phyloP scores from a whole-genome alignment of 495 filamentous ascomycete species.

The Daldinia concentrica region DNA sequence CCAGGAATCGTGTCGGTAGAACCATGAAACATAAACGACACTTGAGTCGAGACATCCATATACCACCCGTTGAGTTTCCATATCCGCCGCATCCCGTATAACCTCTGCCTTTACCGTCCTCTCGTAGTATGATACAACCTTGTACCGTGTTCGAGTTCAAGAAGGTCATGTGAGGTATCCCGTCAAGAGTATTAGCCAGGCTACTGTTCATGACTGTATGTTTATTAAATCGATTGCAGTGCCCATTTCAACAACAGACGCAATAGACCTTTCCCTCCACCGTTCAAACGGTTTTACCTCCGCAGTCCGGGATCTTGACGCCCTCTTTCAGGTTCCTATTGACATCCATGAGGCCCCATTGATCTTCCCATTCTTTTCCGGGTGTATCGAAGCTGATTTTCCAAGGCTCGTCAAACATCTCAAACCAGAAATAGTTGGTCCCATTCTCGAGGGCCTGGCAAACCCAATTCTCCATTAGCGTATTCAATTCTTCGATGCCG shows the following conservation, averaged over 20 bases:
- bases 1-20: slow-evolving; percentile 1
- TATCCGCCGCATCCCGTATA: background rate
- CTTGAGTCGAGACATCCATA: background rate
- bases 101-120: background rate
- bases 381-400: slow-evolving; percentile 76
- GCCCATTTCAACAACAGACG: no score
- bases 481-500: slow-evolving; percentile 84
- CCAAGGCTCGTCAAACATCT: slow-evolving; percentile 96
- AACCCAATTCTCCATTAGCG: slow-evolving; percentile 85
- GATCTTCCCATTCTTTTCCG: slow-evolving; percentile 88
- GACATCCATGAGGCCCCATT: slow-evolving; percentile 93
- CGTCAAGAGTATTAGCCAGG: background rate
- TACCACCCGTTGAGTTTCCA: background rate
- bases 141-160: background rate
- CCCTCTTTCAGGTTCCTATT: slow-evolving; percentile 86
- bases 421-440: slow-evolving; percentile 97
- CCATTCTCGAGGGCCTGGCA: slow-evolving; percentile 80
- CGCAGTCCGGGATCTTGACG: slow-evolving; percentile 88
- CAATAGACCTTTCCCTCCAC: background rate
- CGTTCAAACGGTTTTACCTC: slow-evolving; percentile 71
- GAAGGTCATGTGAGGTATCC: background rate
- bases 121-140: background rate
- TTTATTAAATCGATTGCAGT: background rate
- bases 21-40: slow-evolving; percentile 5
- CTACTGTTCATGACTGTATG: background rate